Evolutionary conservation across 805 yeast species (phyloP), one percentile per base, ranked within the genome.

Genomic region (Myxozyma nipponensis): DNA sequence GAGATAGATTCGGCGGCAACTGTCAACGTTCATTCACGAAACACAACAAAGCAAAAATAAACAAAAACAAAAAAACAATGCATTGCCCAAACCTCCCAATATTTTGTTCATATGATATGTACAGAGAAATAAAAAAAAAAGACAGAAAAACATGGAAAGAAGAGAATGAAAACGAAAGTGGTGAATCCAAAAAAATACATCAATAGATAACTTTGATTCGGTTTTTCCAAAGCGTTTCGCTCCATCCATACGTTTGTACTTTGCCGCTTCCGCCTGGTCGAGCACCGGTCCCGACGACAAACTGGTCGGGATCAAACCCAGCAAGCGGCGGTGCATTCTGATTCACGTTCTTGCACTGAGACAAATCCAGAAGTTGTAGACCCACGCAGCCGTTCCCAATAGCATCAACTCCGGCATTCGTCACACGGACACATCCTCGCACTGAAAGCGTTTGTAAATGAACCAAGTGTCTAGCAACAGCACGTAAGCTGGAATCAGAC

Each of bases 321-420:
- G 17, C 43, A 2, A 48, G 40, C 13, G 56, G 51, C 10, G 25
- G 18, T n/a, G 46, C 22, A 4, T 25, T 32, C 19, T 15, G 15
- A 19, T 52, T 39, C 17, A 54, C 84, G 59, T 83, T 80, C 46
- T 82, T 78, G 67, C 93, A 85, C 66, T 84, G 91, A 9, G 86
- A 77, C 18, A 84, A 72, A 60, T 83, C 79, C 57, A 85, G 67
- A 51, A 70, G 71, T 48, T 67, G 71, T 56, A 85, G 69, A 2
- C 77, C 74, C 17, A 74, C 69, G 42, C 79, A 75, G 36, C 83
- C 82, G 37, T 80, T 73, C 24, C 83, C 65, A 24, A 85, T 62
- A 18, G 83, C 77, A 67, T 84, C 88, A 25, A 84, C 80, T 15
- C 93, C 91, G 7, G 84, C 84, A 59, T 87, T 71, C 1, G 91